Evolutionary conservation across 2,329 filamentous ascomycete species (phyloP).

Genomic region (Fusarium chaquense): DNA sequence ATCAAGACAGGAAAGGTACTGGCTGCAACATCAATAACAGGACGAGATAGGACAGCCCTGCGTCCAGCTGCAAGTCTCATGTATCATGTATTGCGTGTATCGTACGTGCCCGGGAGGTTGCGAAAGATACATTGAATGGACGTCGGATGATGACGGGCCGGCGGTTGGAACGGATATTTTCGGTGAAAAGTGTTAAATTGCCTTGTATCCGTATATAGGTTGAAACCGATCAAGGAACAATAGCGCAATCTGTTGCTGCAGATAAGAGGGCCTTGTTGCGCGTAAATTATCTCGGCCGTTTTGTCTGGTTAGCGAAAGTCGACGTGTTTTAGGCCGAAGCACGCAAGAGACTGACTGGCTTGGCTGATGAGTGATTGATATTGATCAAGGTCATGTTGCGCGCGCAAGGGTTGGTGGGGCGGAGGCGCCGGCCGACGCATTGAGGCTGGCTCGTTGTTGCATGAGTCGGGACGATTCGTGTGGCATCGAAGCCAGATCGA

Average conservation of each 20-base stretch:
- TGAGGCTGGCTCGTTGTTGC: conserved; percentile 37
- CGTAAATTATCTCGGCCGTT: conserved; percentile 23
- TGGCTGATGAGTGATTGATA: conserved; percentile 10
- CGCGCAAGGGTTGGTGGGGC: conserved; percentile 39
- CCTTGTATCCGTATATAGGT: not conserved
- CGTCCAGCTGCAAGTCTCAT: conserved; percentile 30
- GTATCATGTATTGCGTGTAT: conserved; percentile 34
- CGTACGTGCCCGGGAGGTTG: conserved; percentile 43
- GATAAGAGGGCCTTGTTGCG: conserved; percentile 22
- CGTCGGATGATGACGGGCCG: conserved; percentile 32
- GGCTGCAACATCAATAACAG: conserved; percentile 26
- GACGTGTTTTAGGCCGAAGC: conserved; percentile 20
- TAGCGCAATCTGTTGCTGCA: conserved; percentile 1
- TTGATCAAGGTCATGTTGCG: conserved; percentile 7
- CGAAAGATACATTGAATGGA: conserved; percentile 30
- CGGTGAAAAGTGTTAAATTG: conserved; percentile 6
- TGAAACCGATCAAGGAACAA: conserved; percentile 2
- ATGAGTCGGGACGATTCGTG: conserved; percentile 45
- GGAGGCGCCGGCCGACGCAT: conserved; percentile 38
- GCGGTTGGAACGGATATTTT: conserved; percentile 14
- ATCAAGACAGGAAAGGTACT: conserved; percentile 27
- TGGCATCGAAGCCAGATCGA: conserved; percentile 49
- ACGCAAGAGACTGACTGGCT: conserved; percentile 21
- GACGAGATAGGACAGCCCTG: conserved; percentile 17
- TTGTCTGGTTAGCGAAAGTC: conserved; percentile 26